Percentiles rank a stretch among this genome's conserved stretches.
phyloP scores from a whole-genome alignment of 495 filamentous ascomycete genomes.

The Aspergillus homomorphus region DNA sequence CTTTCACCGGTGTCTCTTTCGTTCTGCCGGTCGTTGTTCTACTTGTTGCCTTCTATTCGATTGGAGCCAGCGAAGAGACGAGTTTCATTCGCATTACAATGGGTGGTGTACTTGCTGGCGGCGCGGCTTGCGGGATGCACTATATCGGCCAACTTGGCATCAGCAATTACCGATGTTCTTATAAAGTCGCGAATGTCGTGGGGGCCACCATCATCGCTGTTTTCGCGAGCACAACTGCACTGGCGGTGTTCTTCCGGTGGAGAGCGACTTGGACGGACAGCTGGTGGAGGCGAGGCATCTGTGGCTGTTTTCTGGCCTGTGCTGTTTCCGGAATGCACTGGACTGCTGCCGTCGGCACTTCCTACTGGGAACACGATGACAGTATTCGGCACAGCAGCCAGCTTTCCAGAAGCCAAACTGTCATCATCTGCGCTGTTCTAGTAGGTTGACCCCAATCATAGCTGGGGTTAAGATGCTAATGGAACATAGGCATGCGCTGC shows the following conservation, averaged over 20 bases:
- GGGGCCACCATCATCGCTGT: slow-evolving; percentile 71
- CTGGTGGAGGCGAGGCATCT: slow-evolving; percentile 69
- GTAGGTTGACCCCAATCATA: slow-evolving; percentile 37
- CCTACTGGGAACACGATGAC: slow-evolving; percentile 49
- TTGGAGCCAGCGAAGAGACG: slow-evolving; percentile 54
- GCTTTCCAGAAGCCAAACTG: slow-evolving; percentile 53
- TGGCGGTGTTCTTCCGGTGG: slow-evolving; percentile 75
- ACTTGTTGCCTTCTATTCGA: slow-evolving; percentile 64
- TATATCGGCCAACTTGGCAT: slow-evolving; percentile 84
- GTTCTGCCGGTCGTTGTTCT: slow-evolving; percentile 77
- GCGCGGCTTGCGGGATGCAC: slow-evolving; percentile 83
- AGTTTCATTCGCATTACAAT: slow-evolving; percentile 55
- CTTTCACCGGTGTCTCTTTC: slow-evolving; percentile 74
- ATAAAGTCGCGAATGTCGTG: slow-evolving; percentile 55
- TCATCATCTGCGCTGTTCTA: slow-evolving; percentile 63
- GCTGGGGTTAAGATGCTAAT: slow-evolving; percentile 15
- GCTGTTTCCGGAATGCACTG: slow-evolving; percentile 89
- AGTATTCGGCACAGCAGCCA: slow-evolving; percentile 27
- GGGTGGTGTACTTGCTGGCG: slow-evolving; percentile 66
- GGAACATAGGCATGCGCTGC: slow-evolving; percentile 50
- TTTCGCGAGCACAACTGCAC: slow-evolving; percentile 60
- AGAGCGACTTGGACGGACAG: slow-evolving; percentile 73
- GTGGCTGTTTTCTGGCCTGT: slow-evolving; percentile 62
- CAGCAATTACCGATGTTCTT: slow-evolving; percentile 66
- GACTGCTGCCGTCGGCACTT: slow-evolving; percentile 70